Base-by-base conservation (phyloP, 73 alveolate species). In the Effrenium voratum region DNA sequence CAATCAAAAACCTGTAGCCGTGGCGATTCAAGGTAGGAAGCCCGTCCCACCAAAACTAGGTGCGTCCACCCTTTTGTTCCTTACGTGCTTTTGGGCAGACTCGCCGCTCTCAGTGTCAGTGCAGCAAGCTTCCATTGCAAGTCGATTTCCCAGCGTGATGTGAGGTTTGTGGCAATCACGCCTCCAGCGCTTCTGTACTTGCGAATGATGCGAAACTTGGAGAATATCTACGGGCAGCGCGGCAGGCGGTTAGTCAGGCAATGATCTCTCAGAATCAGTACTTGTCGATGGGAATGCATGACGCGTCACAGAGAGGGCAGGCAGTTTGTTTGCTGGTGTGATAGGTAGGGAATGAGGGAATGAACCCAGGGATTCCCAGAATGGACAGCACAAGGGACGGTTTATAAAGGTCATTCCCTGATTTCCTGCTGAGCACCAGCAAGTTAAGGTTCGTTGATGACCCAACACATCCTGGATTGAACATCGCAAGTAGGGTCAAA, bases 201-300 rank as follows among this genome's bases (percentile, higher is more conserved):
- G 28, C 97, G 97, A 30, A 90, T 90, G 97, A 90, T 90, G 87
- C 70, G 97, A 24, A 90, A 90, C 46, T 43, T 90, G 73, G 87
- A 90, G 87, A 90, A 90, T 59, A 66, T 90, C 57, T 90, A 90
- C 24, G 60, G 83, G 87, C 59, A 34, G 2, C 95, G 60, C 34
- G 83, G 85, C 66, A 24, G 34, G 12, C 40, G 0, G 3, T 1
- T 22, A 57, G 28, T 2, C 1, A 22, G 16, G 72, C 72, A 57
- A 57, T 22, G 22, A 1, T 28, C 79, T 13, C 79, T 24, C n/a
- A n/a, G n/a, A n/a, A n/a, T n/a, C n/a, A n/a, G n/a, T n/a, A n/a
- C n/a, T n/a, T n/a, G n/a, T n/a, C n/a, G n/a, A 2, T 8, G 79
- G 43, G 15, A 40, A 24, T 66, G 79, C 26, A 52, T 52, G 26